Base-by-base conservation (phyloP, 306 rosid genomes). In the Medicago lupulina region DNA sequence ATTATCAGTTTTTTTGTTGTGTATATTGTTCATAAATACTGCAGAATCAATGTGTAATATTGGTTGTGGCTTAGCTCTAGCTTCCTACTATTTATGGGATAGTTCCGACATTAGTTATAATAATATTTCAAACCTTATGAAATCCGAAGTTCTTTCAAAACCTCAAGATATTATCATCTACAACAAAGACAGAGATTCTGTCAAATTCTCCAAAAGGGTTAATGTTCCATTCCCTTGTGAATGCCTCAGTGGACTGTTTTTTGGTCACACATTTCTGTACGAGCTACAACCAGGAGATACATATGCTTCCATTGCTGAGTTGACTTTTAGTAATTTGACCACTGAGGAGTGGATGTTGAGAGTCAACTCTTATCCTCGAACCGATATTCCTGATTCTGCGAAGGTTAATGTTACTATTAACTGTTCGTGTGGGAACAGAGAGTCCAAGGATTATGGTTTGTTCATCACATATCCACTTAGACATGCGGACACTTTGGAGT, bases 391-490 rank as follows among this genome's bases (percentile, higher is more conserved):
- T 0, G 0, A 15, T 14, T 49, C 5, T 15, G 17, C 40, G 3
- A 15, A 49, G 7, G 8, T 90, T 70, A 86, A 85, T 50, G 96
- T 87, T 4, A 55, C 82, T 3, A 88, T 93, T 61, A 85, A 74
- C 4, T 90, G 96, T 80, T 80, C 83, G 4, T 90, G 98, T 80
- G 98, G 98, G 65, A 5, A 85, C 64, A 79, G 85, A 8, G 1
- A 19, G 16, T 85, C 92, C 2, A 53, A 78, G 75, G 75, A 70
- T 1, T 93, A 84, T 76, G 96, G 96, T 15, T 21, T 88, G 89
- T 93, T 93, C 34, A 19, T 87, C 10, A 90, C 95, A 9, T 93
- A 87, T 76, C 96, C 98, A 0, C 83, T 93, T 10, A 44, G 79
- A 51, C 2, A 34, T 1, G 66, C 7, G n/a, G 88, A 92, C 34